These are phyloP conservation scores for Solidago caesia DNA, from an alignment of 129 eudicot species.

Conservation along the genomic window DNA sequence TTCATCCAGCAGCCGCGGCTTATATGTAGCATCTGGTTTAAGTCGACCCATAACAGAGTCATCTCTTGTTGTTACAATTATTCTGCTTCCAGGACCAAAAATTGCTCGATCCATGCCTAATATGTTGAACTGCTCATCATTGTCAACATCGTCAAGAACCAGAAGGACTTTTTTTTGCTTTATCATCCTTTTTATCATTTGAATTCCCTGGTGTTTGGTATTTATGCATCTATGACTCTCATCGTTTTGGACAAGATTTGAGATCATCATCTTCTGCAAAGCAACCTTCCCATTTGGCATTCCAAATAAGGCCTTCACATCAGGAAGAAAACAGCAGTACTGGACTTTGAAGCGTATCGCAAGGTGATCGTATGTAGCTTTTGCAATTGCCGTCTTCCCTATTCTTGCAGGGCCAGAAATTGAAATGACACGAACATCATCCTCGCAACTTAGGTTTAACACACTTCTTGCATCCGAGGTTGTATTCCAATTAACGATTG, in stretches of 20 bases:
- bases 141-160: conserved; percentile 35
- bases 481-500: conserved; percentile 24
- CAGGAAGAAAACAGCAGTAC: conserved; percentile 20
- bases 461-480: conserved; percentile 17
- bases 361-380: conserved; percentile 25
- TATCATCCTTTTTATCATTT: conserved; percentile 11
- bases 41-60: background rate
- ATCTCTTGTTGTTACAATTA: conserved; percentile 30
- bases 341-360: background rate
- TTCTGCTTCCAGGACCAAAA: conserved; percentile 30
- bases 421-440: conserved; percentile 21
- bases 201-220: conserved; percentile 18
- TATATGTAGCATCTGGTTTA: conserved; percentile 5
- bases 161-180: conserved; percentile 17
- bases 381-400: conserved; percentile 25
- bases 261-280: conserved; percentile 24
- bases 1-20: conserved; percentile 22
- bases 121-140: conserved; percentile 20
- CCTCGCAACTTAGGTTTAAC: background rate
- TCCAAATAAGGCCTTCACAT: conserved; percentile 15
- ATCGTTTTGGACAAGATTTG: conserved; percentile 5
- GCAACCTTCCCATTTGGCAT: conserved; percentile 7
- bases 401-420: conserved; percentile 24
- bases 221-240: background rate
- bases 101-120: conserved; percentile 12